Evolutionary conservation across 768 basidiomycete species (phyloP).

Genomic region (Pleurotus sapidus): DNA sequence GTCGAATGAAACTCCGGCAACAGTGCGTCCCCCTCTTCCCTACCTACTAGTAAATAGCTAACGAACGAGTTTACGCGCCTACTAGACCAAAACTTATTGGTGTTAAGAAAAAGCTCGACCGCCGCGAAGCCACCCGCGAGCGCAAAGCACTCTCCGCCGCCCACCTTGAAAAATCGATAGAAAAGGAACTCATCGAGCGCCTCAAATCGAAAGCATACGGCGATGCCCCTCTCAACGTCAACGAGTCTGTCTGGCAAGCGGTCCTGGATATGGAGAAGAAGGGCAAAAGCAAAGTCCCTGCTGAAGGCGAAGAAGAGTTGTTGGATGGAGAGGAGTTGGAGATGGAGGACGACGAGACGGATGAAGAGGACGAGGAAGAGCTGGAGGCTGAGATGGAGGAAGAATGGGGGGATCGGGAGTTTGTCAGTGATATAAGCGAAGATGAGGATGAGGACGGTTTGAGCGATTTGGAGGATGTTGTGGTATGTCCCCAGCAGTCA

Average conservation of each 20-base stretch:
- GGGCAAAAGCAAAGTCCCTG: slow-evolving; percentile 26
- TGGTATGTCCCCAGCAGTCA: slow-evolving; percentile 29
- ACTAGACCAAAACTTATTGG: slow-evolving; percentile 87
- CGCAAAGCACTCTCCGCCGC: slow-evolving; percentile 96
- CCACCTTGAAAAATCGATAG: slow-evolving; percentile 90
- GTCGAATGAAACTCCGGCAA: slow-evolving; percentile 80
- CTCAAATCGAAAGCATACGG: slow-evolving; percentile 97
- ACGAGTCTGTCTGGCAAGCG: slow-evolving; percentile 93
- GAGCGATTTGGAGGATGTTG: slow-evolving; percentile 68
- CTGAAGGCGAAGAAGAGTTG: too few relatives aligned
- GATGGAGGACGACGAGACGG: slow-evolving; percentile 55
- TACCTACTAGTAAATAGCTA: background rate
- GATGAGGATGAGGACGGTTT: slow-evolving; percentile 61
- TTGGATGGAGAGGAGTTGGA: slow-evolving; percentile 43
- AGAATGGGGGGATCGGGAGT: slow-evolving; percentile 63
- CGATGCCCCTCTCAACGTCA: slow-evolving; percentile 95
- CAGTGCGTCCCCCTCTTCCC: slow-evolving; percentile 51
- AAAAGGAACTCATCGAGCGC: slow-evolving; percentile 94
- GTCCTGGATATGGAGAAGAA: slow-evolving; percentile 81
- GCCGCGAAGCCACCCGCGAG: slow-evolving; percentile 89
- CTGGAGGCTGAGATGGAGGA: slow-evolving; percentile 46
- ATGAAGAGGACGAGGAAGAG: slow-evolving; percentile 62
- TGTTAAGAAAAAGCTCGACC: slow-evolving; percentile 95
- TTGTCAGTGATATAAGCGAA: slow-evolving; percentile 73
- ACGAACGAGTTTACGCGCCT: background rate